Conservation (phyloP, 768 basidiomycete species). For the Termitomyces sp. region DNA sequence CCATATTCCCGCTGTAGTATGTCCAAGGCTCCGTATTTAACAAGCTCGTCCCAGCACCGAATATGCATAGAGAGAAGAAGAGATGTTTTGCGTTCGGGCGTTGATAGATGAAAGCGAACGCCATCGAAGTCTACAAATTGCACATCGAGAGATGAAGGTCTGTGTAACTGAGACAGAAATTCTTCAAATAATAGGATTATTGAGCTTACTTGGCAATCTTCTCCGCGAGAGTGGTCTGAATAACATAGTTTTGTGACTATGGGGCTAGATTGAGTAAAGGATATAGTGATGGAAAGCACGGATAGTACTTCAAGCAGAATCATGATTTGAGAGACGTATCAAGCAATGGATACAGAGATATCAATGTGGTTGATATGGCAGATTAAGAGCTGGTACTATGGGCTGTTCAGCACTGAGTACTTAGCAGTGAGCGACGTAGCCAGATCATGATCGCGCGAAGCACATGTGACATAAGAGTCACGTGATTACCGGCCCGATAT, state of each 20-base stretch:
- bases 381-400: neutral
- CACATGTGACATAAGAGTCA: neutral
- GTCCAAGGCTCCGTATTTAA: slow-evolving; percentile 79
- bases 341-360: neutral
- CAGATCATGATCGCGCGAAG: neutral
- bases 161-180: slow-evolving; percentile 28
- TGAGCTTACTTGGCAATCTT: slow-evolving; percentile 72
- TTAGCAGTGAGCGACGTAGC: neutral
- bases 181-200: neutral
- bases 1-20: slow-evolving; percentile 85
- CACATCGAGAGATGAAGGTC: slow-evolving; percentile 89
- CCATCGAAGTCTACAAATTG: slow-evolving; percentile 98
- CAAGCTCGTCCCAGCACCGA: slow-evolving; percentile 94
- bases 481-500: neutral
- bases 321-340: slow-evolving; percentile 39
- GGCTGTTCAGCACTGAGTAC: too few species aligned
- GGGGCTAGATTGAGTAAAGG: slow-evolving; percentile 7
- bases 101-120: slow-evolving; percentile 90
- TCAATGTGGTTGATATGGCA: neutral
- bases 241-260: slow-evolving; percentile 90
- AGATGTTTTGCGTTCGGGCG: slow-evolving; percentile 77
- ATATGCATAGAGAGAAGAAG: slow-evolving; percentile 94
- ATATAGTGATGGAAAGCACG: neutral
- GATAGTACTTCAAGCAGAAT: slow-evolving; percentile 77
- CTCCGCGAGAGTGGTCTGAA: slow-evolving; percentile 84